phyloP scores from a whole-genome alignment of 2,329 filamentous ascomycete genomes.

The Didymella pinodella region DNA sequence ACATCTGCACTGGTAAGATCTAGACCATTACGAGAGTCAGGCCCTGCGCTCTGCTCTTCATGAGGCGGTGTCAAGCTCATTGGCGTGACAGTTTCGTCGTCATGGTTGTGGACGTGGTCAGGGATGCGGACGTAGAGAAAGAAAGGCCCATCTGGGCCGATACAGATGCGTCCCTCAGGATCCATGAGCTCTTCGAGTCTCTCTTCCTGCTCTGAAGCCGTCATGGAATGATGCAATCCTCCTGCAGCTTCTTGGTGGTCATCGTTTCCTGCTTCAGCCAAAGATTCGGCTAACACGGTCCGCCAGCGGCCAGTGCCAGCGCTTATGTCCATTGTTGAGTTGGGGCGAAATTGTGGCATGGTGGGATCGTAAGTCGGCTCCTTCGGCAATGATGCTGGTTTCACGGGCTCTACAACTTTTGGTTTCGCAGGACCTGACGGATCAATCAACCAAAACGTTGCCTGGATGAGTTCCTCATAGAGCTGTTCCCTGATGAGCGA shows the following conservation, averaged over 20 bases:
- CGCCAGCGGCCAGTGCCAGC: not conserved
- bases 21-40: not conserved
- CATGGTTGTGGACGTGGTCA: not conserved
- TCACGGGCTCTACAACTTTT: not conserved
- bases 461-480: conserved; percentile 3
- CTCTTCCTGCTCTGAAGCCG: not conserved
- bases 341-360: conserved; percentile 73
- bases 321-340: conserved; percentile 48
- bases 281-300: not conserved
- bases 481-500: conserved; percentile 12
- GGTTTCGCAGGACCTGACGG: not conserved
- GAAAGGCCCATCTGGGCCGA: conserved; percentile 9
- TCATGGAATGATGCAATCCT: not conserved
- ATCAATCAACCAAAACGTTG: conserved; percentile 1
- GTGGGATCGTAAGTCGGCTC: conserved; percentile 63
- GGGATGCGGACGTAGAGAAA: not conserved
- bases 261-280: not conserved
- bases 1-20: not conserved
- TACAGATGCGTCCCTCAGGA: conserved; percentile 10
- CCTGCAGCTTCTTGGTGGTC: not conserved
- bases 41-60: not conserved
- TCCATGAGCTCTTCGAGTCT: conserved; percentile 12
- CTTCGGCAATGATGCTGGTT: not conserved
- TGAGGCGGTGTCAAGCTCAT: not conserved
- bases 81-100: not conserved